phyloP scores from a whole-genome alignment of 768 basidiomycete genomes.

The Phylloporus rhodoxanthus region DNA sequence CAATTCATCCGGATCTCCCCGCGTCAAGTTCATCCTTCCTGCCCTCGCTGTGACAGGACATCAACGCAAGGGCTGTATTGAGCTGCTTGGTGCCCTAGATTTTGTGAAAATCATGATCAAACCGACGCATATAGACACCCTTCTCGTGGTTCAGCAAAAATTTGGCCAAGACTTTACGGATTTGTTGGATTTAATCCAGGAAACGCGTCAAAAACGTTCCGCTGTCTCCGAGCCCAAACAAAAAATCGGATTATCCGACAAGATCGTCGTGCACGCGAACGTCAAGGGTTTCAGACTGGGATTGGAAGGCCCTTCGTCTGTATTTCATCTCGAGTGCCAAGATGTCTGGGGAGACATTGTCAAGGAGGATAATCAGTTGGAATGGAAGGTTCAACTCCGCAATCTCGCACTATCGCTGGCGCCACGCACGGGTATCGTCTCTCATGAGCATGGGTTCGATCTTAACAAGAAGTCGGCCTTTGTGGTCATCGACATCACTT shows the following conservation, averaged over 20 bases:
- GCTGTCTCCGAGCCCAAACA: slow-evolving; percentile 6
- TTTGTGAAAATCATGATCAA: slow-evolving; percentile 70
- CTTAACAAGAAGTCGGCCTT: slow-evolving; percentile 72
- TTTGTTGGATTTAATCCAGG: slow-evolving; percentile 57
- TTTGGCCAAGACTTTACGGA: slow-evolving; percentile 89
- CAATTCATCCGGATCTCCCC: slow-evolving; percentile 37
- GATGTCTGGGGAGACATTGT: slow-evolving; percentile 61
- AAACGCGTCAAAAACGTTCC: slow-evolving; percentile 41
- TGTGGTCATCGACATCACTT: slow-evolving; percentile 70
- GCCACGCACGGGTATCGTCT: slow-evolving; percentile 40
- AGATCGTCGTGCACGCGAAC: slow-evolving; percentile 50
- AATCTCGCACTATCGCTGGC: slow-evolving; percentile 83
- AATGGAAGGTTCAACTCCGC: slow-evolving; percentile 66
- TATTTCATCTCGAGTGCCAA: slow-evolving; percentile 68
- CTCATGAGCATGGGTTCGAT: slow-evolving; percentile 41
- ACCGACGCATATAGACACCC: slow-evolving; percentile 77
- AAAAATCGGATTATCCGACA: slow-evolving; percentile 16
- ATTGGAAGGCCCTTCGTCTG: slow-evolving; percentile 67
- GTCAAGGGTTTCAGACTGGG: slow-evolving; percentile 80
- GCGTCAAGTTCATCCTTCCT: slow-evolving; percentile 62
- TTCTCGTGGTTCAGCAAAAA: slow-evolving; percentile 80
- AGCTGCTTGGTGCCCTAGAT: slow-evolving; percentile 57
- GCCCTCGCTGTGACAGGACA: slow-evolving; percentile 60
- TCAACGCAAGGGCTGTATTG: slow-evolving; percentile 40
- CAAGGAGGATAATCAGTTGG: slow-evolving; percentile 36